Percentiles rank a stretch among this genome's conserved stretches.
These are phyloP conservation scores for Aspergillus fumigatiaffinis DNA, from an alignment of 2,329 filamentous ascomycete species.

Conservation along the genomic window DNA sequence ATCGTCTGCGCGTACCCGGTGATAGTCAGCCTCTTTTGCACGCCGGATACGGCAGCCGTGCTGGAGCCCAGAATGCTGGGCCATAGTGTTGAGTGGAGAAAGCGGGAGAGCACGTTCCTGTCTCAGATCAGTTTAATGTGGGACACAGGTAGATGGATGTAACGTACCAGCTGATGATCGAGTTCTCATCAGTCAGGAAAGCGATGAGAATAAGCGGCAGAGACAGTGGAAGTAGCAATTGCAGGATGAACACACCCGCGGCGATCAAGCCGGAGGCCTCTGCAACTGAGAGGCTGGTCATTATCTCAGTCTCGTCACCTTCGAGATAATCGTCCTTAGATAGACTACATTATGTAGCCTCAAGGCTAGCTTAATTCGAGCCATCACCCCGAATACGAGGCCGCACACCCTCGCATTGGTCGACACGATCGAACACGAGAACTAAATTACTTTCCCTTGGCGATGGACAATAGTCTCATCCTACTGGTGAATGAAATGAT, in stretches of 20 bases:
- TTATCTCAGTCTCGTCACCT: not conserved
- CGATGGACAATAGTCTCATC: too few species aligned
- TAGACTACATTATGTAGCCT: too few species aligned
- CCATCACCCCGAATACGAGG: not conserved
- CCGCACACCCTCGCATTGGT: not conserved
- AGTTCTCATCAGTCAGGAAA: constrained; percentile 34
- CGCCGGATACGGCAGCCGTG: constrained; percentile 27
- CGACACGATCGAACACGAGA: not conserved
- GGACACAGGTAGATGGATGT: not conserved
- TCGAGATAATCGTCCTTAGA: too few species aligned
- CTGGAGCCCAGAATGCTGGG: constrained; percentile 41
- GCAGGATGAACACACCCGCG: constrained; percentile 34
- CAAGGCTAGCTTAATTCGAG: not conserved
- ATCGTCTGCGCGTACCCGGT: constrained; percentile 24
- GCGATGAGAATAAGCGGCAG: constrained; percentile 36
- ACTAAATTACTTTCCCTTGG: not conserved
- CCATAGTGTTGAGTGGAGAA: constrained; percentile 42
- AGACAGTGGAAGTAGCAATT: constrained; percentile 34
- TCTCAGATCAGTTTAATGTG: not conserved
- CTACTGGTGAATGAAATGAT: not conserved
- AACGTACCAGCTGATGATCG: constrained; percentile 36
- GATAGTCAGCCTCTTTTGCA: constrained; percentile 25
- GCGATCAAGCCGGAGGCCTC: constrained; percentile 42
- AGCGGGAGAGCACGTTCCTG: constrained; percentile 35
- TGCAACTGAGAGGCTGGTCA: constrained; percentile 28